Conservation (phyloP, 1,284 basidiomycete species). For the Ustilago lituana region DNA sequence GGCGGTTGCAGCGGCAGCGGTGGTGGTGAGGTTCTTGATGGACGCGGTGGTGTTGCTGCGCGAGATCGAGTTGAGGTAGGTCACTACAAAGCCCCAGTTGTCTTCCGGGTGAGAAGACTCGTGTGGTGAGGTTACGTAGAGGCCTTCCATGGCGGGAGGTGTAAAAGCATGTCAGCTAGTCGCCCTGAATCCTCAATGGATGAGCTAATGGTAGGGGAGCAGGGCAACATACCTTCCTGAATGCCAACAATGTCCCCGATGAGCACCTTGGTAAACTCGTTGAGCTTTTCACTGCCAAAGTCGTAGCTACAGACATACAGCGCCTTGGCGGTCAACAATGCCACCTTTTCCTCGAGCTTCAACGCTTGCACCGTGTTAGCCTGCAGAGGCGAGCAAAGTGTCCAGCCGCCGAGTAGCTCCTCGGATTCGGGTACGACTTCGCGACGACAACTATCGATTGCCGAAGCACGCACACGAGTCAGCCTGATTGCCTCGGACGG, state of each 20-base stretch:
- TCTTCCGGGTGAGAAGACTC: conserved; percentile 59
- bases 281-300: conserved; percentile 72
- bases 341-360: conserved; percentile 82
- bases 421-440: conserved; percentile 75
- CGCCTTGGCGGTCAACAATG: conserved; percentile 77
- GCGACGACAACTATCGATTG: conserved; percentile 49
- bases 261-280: conserved; percentile 75
- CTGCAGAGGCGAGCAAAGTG: conserved; percentile 83
- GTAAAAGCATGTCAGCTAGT: no score
- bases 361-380: conserved; percentile 74
- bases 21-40: conserved; percentile 48
- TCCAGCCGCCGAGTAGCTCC: conserved; percentile 85
- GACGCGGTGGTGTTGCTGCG: conserved; percentile 47
- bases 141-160: conserved; percentile 9
- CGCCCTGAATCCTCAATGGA: no score
- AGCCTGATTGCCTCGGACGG: conserved; percentile 86
- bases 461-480: conserved; percentile 76
- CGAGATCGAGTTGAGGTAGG: conserved; percentile 41
- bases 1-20: conserved; percentile 5
- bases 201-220: neutral
- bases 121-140: conserved; percentile 54
- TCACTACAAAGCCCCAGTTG: conserved; percentile 60
- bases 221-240: conserved; percentile 73
- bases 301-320: conserved; percentile 76
- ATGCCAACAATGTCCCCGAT: conserved; percentile 84